Percentiles rank a stretch among this genome's conserved stretches.
These are phyloP conservation scores for Didymella glomerata DNA, from an alignment of 2,329 filamentous ascomycete species.

Conservation along the genomic window DNA sequence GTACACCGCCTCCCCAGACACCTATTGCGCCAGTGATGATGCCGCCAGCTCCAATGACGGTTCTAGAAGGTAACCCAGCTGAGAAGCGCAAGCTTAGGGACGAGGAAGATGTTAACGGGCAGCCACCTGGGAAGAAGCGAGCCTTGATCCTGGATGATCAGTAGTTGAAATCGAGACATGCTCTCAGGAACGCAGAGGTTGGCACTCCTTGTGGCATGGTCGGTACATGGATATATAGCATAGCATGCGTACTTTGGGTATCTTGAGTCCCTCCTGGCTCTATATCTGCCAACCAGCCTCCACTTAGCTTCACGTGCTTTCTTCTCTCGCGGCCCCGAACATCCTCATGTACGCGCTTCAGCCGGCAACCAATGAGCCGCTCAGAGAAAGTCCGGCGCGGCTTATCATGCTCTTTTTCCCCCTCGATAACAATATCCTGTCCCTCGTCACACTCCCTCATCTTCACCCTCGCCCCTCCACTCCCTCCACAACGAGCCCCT, in stretches of 20 bases:
- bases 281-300: background rate
- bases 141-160: background rate
- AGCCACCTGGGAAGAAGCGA: constrained; percentile 20
- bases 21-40: constrained; percentile 30
- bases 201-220: background rate
- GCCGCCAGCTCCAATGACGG: constrained; percentile 20
- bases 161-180: background rate
- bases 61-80: constrained; percentile 18
- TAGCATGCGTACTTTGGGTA: background rate
- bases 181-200: background rate
- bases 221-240: background rate
- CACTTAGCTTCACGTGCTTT: background rate
- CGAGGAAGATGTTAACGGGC: constrained; percentile 11
- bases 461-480: constrained; percentile 44
- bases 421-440: no score
- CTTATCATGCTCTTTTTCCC: no score
- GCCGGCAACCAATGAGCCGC: background rate
- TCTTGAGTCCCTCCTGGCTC: background rate
- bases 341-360: background rate
- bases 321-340: background rate
- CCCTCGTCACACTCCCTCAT: background rate
- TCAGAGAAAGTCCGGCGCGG: no score
- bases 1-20: constrained; percentile 27
- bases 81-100: constrained; percentile 40
- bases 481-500: constrained; percentile 68